phyloP scores from a whole-genome alignment of 1,284 basidiomycete species.

The Sporisorium exsertum region DNA sequence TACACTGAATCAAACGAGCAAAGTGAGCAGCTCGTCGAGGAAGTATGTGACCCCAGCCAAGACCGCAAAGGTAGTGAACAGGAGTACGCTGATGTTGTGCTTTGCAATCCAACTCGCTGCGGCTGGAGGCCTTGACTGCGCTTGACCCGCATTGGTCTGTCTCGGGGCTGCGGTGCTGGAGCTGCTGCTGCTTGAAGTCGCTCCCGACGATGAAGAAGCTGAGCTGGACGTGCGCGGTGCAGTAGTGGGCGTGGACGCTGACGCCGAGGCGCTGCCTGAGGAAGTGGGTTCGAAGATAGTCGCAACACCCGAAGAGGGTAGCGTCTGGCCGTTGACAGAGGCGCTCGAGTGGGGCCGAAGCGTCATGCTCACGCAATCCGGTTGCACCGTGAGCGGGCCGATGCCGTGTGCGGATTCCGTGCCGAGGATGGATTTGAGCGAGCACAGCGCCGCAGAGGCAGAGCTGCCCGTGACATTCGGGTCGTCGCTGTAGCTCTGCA shows the following conservation, averaged over 20 bases:
- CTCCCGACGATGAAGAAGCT: background rate
- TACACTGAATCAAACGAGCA: conserved; percentile 32
- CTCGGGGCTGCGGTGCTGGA: conserved; percentile 10
- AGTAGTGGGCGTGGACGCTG: background rate
- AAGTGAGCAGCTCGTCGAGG: conserved; percentile 37
- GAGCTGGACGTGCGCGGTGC: background rate
- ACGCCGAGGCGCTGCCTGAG: conserved; percentile 2
- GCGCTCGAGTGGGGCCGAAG: conserved; percentile 12
- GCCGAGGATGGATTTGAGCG: conserved; percentile 19
- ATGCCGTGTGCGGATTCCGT: conserved; percentile 29
- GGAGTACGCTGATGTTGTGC: conserved; percentile 37
- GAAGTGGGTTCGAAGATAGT: conserved; percentile 33
- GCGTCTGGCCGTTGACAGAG: conserved; percentile 28
- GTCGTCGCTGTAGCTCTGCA: conserved; percentile 30
- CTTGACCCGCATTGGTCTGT: conserved; percentile 23
- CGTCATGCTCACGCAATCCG: conserved; percentile 23
- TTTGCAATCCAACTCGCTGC: conserved; percentile 26
- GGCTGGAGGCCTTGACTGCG: conserved; percentile 2
- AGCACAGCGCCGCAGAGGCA: conserved; percentile 19
- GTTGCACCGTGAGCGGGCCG: conserved; percentile 30
- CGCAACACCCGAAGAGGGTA: conserved; percentile 30
- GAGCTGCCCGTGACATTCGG: conserved; percentile 19
- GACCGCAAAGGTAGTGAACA: conserved; percentile 34
- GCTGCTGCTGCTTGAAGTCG: background rate
- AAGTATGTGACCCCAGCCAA: conserved; percentile 45